Conservation (phyloP, 2,329 filamentous ascomycete species). For the Penicillium sp. region DNA sequence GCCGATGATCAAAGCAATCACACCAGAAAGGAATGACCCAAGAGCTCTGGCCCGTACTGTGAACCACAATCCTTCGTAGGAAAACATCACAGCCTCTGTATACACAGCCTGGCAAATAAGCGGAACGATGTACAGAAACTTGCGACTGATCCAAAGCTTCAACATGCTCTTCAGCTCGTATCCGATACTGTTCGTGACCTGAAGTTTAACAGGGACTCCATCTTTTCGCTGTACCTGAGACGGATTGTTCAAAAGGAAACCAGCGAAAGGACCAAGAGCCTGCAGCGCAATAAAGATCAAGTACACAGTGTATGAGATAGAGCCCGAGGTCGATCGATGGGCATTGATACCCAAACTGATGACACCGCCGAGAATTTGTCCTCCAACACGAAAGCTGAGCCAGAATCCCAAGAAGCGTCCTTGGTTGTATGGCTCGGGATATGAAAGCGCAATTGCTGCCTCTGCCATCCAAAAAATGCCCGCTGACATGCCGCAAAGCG, state of each 20-base stretch:
- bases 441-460: constrained; percentile 68
- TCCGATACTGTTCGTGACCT: constrained; percentile 56
- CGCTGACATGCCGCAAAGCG: constrained; percentile 66
- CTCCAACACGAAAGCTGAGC: constrained; percentile 60
- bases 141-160: constrained; percentile 58
- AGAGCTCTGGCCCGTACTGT: constrained; percentile 66
- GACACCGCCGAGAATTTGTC: constrained; percentile 69
- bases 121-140: constrained; percentile 63
- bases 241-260: constrained; percentile 61
- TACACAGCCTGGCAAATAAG: constrained; percentile 71
- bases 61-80: constrained; percentile 67
- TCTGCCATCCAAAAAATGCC: constrained; percentile 76
- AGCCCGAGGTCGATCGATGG: constrained; percentile 56
- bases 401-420: constrained; percentile 66
- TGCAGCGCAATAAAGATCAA: constrained; percentile 70
- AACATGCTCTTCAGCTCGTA: constrained; percentile 60
- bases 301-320: constrained; percentile 68
- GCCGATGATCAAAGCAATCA: constrained; percentile 63
- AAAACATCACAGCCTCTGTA: constrained; percentile 69
- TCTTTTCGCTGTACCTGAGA: constrained; percentile 63
- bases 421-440: constrained; percentile 67
- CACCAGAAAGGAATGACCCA: constrained; percentile 67
- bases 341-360: constrained; percentile 68
- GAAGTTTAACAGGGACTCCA: constrained; percentile 59
- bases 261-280: constrained; percentile 62